These are phyloP conservation scores for Taphrina flavorubra DNA, from an alignment of 1,139 yeast genomes.

Conservation along the genomic window DNA sequence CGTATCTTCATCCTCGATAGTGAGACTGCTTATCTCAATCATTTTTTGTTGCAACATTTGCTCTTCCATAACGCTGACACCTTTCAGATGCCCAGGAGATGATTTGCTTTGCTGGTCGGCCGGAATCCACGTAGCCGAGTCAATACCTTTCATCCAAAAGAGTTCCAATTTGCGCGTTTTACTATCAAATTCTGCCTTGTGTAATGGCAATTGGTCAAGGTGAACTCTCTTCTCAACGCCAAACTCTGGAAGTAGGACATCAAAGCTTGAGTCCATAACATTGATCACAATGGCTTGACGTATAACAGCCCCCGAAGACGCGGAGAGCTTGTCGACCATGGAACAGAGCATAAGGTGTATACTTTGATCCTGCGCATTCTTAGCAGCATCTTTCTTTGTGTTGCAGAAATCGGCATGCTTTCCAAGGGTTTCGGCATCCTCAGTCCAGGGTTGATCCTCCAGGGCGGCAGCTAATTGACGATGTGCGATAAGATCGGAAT, in stretches of 20 bases:
- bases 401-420: slow-evolving; percentile 90
- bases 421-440: slow-evolving; percentile 74
- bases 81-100: slow-evolving; percentile 74
- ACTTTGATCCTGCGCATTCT: slow-evolving; percentile 92
- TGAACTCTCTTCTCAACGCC: slow-evolving; percentile 98
- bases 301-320: slow-evolving; percentile 69
- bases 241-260: slow-evolving; percentile 89
- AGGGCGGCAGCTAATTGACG: slow-evolving; percentile 81
- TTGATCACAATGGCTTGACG: slow-evolving; percentile 87
- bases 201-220: slow-evolving; percentile 92
- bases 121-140: slow-evolving; percentile 88
- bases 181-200: slow-evolving; percentile 89
- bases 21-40: slow-evolving; percentile 48
- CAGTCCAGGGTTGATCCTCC: slow-evolving; percentile 51
- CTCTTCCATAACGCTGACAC: slow-evolving; percentile 62
- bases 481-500: slow-evolving; percentile 90
- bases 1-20: slow-evolving; percentile 50
- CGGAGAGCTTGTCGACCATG: slow-evolving; percentile 78
- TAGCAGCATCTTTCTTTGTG: slow-evolving; percentile 93
- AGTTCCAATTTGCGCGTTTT: slow-evolving; percentile 68
- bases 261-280: slow-evolving; percentile 95
- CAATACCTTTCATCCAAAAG: slow-evolving; percentile 90
- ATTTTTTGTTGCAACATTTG: slow-evolving; percentile 40
- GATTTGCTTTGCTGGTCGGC: slow-evolving; percentile 81
- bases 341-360: slow-evolving; percentile 84